phyloP scores from a whole-genome alignment of 2,329 filamentous ascomycete genomes.

The Sporothrix dimorphospora region DNA sequence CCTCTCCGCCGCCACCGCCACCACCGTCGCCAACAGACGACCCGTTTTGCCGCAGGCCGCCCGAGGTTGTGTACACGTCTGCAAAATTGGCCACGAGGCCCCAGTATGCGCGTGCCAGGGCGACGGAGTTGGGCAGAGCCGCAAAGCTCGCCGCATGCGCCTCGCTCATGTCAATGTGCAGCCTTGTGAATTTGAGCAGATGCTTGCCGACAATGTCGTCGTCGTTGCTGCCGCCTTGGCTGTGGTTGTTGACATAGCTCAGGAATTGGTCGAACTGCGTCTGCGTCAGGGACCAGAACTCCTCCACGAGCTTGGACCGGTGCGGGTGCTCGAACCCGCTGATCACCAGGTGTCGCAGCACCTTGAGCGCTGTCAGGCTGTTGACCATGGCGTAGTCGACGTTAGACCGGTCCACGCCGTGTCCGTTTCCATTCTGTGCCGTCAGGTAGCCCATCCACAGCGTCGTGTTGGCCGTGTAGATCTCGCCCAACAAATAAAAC shows the following conservation, averaged over 20 bases:
- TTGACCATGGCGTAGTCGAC: constrained; percentile 70
- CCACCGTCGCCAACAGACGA: constrained; percentile 41
- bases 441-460: constrained; percentile 68
- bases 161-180: constrained; percentile 85
- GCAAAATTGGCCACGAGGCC: constrained; percentile 75
- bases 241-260: constrained; percentile 60
- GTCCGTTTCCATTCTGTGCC: constrained; percentile 36
- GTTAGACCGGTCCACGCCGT: constrained; percentile 50
- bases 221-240: not conserved
- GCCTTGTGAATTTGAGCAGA: constrained; percentile 84
- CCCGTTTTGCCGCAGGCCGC: constrained; percentile 55
- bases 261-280: constrained; percentile 79
- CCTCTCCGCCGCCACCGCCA: constrained; percentile 39
- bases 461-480: constrained; percentile 75
- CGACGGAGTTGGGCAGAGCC: constrained; percentile 75
- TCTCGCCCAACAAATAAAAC: constrained; percentile 74
- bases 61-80: constrained; percentile 68
- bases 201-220: constrained; percentile 72
- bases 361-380: constrained; percentile 78
- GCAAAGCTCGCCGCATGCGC: constrained; percentile 81
- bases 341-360: constrained; percentile 76
- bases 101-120: constrained; percentile 85
- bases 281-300: constrained; percentile 81
- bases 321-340: constrained; percentile 84
- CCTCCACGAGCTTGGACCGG: constrained; percentile 71